A percentile compares a stretch with the other conserved stretches of the same genome.
Evolutionary conservation across 1,284 basidiomycete species (phyloP).

Genomic region (Megacollybia platyphylla): DNA sequence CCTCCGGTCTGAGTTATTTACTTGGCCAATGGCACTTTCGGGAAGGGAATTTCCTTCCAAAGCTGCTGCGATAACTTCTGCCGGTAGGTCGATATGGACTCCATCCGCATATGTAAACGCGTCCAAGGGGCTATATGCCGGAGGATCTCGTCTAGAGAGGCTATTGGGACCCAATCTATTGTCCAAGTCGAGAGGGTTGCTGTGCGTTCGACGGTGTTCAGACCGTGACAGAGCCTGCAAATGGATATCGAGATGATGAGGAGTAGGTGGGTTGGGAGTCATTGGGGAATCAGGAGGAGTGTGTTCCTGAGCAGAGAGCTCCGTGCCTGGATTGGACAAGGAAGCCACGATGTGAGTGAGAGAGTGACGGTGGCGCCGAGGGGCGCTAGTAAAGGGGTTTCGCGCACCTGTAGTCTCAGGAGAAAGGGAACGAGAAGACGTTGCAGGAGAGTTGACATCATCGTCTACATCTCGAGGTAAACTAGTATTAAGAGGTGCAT

Average conservation of each 20-base stretch:
- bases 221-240: constrained; percentile 47
- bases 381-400: constrained; percentile 54
- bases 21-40: constrained; percentile 37
- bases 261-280: constrained; percentile 66
- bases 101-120: constrained; percentile 70
- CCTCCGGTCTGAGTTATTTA: constrained; percentile 25
- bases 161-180: constrained; percentile 8
- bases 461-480: constrained; percentile 24
- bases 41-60: constrained; percentile 57
- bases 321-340: constrained; percentile 44
- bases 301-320: constrained; percentile 55
- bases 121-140: constrained; percentile 73
- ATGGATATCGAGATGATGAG: constrained; percentile 66
- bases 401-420: constrained; percentile 57
- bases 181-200: constrained; percentile 4
- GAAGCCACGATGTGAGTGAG: constrained; percentile 49
- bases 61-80: constrained; percentile 71
- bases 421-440: constrained; percentile 37
- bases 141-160: constrained; percentile 47
- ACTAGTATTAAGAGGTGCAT: constrained; percentile 34
- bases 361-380: constrained; percentile 45
- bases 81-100: constrained; percentile 71
- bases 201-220: constrained; percentile 23
- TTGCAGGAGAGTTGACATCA: constrained; percentile 21
- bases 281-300: constrained; percentile 65